Conservation (phyloP, 1,139 yeast species). For the Sugiyamaella paludigena region DNA sequence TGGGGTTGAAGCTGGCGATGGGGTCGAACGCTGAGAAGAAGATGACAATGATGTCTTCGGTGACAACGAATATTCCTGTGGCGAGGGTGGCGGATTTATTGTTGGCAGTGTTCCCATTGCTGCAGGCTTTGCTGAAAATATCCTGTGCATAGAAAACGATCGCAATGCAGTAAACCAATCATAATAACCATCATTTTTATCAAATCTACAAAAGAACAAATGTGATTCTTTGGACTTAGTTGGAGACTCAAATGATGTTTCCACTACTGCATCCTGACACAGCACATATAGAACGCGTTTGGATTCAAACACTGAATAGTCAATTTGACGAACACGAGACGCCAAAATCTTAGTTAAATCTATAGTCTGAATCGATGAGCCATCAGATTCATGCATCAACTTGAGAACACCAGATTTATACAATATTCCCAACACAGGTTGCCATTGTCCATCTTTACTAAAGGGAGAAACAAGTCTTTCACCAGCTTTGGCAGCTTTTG, state of each 20-base stretch:
- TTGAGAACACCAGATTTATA: slow-evolving; percentile 65
- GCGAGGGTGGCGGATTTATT: neutral
- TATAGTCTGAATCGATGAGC: slow-evolving; percentile 60
- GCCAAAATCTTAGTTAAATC: slow-evolving; percentile 55
- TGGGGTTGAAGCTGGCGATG: neutral
- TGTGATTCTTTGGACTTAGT: slow-evolving; percentile 13
- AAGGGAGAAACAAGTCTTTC: slow-evolving; percentile 7
- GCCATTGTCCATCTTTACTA: slow-evolving; percentile 47
- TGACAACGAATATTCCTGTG: too few relatives aligned
- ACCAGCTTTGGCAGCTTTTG: slow-evolving; percentile 8
- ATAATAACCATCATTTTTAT: slow-evolving; percentile 68
- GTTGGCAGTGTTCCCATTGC: neutral
- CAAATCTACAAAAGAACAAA: slow-evolving; percentile 51
- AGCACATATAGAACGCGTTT: slow-evolving; percentile 44
- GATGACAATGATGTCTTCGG: slow-evolving; percentile 1
- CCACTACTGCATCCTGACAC: slow-evolving; percentile 14
- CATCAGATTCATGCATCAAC: slow-evolving; percentile 63
- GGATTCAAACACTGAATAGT: slow-evolving; percentile 63
- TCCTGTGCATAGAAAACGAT: slow-evolving; percentile 64
- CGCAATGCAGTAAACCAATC: slow-evolving; percentile 80
- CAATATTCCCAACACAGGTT: slow-evolving; percentile 69
- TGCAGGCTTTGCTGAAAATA: slow-evolving; percentile 33
- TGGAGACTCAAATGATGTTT: slow-evolving; percentile 13
- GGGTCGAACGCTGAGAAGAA: neutral
- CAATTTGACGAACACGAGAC: slow-evolving; percentile 68